phyloP scores from a whole-genome alignment of 73 alveolate species.

The Urostyla sp. region DNA sequence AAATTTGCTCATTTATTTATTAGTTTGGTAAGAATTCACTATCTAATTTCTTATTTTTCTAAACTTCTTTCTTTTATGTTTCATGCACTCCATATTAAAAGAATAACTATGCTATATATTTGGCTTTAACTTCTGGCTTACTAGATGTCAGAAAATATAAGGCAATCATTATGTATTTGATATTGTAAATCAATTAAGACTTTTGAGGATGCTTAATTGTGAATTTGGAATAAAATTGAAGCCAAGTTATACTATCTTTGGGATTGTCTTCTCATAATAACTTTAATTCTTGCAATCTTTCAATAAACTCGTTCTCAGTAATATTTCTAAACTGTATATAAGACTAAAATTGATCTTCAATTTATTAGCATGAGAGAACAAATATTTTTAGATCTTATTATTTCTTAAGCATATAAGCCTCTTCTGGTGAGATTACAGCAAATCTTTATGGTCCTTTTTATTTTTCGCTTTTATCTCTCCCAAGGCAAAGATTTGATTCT shows the following conservation, averaged over 20 bases:
- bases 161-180: conserved; percentile 12
- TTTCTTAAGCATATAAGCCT: conserved; percentile 38
- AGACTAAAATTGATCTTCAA: conserved; percentile 20
- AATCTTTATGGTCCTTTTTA: conserved; percentile 35
- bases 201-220: conserved; percentile 4
- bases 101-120: conserved; percentile 12
- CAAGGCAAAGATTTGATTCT: too few relatives aligned
- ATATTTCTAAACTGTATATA: conserved; percentile 34
- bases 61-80: background rate
- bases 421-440: conserved; percentile 48
- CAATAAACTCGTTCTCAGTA: conserved; percentile 28
- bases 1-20: background rate
- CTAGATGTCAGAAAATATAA: conserved; percentile 27
- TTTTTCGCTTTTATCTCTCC: conserved; percentile 41
- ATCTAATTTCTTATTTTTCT: background rate
- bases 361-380: conserved; percentile 9
- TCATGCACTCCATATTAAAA: background rate
- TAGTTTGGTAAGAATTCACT: background rate
- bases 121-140: conserved; percentile 31
- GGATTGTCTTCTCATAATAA: conserved; percentile 41
- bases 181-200: conserved; percentile 13
- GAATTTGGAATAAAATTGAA: conserved; percentile 7
- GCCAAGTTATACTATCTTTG: conserved; percentile 9
- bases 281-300: conserved; percentile 2
- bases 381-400: conserved; percentile 40